phyloP scores from a whole-genome alignment of 169 alveolate species.

The Plasmodium coatneyi region DNA sequence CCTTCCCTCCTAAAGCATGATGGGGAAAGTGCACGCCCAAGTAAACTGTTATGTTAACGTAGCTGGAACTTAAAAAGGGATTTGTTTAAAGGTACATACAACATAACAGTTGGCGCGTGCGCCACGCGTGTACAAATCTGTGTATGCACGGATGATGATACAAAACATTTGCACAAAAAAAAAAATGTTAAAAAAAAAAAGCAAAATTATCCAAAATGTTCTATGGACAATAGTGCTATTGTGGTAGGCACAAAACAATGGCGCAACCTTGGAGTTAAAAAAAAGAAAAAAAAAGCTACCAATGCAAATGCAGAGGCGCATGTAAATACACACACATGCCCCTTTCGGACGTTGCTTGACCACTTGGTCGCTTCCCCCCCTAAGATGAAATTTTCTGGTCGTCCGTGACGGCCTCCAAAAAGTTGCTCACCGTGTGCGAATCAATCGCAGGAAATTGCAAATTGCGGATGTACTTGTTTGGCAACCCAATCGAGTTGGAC shows the following conservation, averaged over 20 bases:
- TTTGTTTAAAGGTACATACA: background rate
- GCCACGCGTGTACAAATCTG: background rate
- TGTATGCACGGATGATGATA: background rate
- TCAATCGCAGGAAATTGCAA: constrained; percentile 28
- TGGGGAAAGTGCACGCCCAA: background rate
- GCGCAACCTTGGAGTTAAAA: background rate
- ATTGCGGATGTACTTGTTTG: constrained; percentile 57
- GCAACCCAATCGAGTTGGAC: constrained; percentile 47
- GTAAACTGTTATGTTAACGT: background rate
- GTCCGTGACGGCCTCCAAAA: constrained; percentile 57
- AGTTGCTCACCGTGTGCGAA: constrained; percentile 38
- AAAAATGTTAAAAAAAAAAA: background rate
- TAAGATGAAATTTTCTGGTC: constrained; percentile 57
- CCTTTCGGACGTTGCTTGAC: background rate
- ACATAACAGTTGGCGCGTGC: background rate
- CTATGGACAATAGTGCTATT: background rate
- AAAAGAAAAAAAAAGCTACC: background rate
- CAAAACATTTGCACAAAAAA: background rate
- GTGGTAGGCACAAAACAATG: background rate
- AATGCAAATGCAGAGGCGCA: background rate
- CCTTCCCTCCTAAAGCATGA: background rate
- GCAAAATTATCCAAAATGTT: background rate
- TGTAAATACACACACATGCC: background rate
- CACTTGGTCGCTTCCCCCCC: background rate
- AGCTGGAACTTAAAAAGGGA: background rate